phyloP scores from a whole-genome alignment of 805 yeast species.

The Sungouiozyma intestinalis region DNA sequence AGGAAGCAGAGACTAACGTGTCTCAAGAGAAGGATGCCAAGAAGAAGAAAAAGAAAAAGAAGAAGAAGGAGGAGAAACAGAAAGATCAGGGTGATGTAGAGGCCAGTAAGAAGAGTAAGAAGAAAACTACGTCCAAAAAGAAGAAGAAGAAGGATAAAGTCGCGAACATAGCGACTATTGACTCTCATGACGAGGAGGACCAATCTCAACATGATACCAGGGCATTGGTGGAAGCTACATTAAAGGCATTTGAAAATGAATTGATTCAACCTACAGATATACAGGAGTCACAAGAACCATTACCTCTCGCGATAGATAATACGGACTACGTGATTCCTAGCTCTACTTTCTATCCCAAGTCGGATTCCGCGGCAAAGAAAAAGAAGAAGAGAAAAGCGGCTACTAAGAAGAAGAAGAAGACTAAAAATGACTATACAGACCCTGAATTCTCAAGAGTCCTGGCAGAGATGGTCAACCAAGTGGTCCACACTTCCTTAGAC shows the following conservation, averaged over 20 bases:
- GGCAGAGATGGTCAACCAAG: constrained; percentile 46
- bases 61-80: constrained; percentile 10
- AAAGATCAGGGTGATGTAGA: constrained; percentile 5
- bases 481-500: constrained; percentile 32
- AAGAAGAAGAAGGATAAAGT: constrained; percentile 2
- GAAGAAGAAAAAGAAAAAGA: constrained; percentile 14
- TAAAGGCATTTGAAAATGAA: constrained; percentile 27
- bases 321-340: constrained; percentile 4
- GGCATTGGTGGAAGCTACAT: constrained; percentile 27
- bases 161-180: neutral
- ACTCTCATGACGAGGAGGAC: neutral
- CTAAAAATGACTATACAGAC: constrained; percentile 6
- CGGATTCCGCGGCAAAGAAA: constrained; percentile 5
- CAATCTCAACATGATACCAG: constrained; percentile 15
- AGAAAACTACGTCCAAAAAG: constrained; percentile 5
- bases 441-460: constrained; percentile 42
- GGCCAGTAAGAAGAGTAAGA: constrained; percentile 8
- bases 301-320: neutral
- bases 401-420: constrained; percentile 4
- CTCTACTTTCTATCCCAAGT: constrained; percentile 3
- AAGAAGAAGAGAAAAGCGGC: constrained; percentile 19
- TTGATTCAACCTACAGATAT: constrained; percentile 7
- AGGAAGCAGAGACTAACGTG: constrained; percentile 4
- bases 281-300: neutral
- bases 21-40: constrained; percentile 8